A percentile compares a stretch with the other conserved stretches of the same genome.
phyloP scores from a whole-genome alignment of 2,329 filamentous ascomycete species.

The Paramyrothecium roridum region DNA sequence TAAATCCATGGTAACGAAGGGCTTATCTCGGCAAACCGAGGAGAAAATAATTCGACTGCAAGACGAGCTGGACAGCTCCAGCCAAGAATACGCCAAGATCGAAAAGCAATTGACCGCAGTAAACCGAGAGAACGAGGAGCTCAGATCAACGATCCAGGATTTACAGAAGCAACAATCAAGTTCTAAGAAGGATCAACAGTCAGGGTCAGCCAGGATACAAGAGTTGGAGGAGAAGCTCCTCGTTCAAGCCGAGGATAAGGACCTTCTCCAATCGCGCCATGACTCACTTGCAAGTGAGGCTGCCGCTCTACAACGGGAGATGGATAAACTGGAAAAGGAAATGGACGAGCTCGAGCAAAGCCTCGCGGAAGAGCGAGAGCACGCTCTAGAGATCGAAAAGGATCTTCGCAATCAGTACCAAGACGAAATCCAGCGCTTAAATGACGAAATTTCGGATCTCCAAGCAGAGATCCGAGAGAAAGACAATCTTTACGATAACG shows the following conservation, averaged over 20 bases:
- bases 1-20: slow-evolving; percentile 74
- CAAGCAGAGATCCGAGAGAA: slow-evolving; percentile 66
- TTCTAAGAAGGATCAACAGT: slow-evolving; percentile 21
- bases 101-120: slow-evolving; percentile 48
- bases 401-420: slow-evolving; percentile 46
- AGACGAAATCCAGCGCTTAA: slow-evolving; percentile 47
- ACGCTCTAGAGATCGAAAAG: slow-evolving; percentile 58
- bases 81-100: slow-evolving; percentile 46
- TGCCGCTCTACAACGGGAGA: slow-evolving; percentile 61
- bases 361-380: slow-evolving; percentile 52
- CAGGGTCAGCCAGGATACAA: slow-evolving; percentile 48
- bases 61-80: slow-evolving; percentile 56
- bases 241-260: slow-evolving; percentile 61
- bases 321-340: slow-evolving; percentile 46
- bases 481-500: slow-evolving; percentile 66
- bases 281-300: slow-evolving; percentile 66
- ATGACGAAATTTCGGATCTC: slow-evolving; percentile 58
- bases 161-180: slow-evolving; percentile 28
- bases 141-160: slow-evolving; percentile 41
- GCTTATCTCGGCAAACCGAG: slow-evolving; percentile 70
- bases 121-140: slow-evolving; percentile 41
- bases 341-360: slow-evolving; percentile 45
- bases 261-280: slow-evolving; percentile 65
- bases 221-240: slow-evolving; percentile 58
- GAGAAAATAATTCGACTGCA: slow-evolving; percentile 67